A percentile compares a stretch with the other conserved stretches of the same genome.
Evolutionary conservation across 2,329 filamentous ascomycete genomes (phyloP).

Genomic region (Aspergillus sp.): DNA sequence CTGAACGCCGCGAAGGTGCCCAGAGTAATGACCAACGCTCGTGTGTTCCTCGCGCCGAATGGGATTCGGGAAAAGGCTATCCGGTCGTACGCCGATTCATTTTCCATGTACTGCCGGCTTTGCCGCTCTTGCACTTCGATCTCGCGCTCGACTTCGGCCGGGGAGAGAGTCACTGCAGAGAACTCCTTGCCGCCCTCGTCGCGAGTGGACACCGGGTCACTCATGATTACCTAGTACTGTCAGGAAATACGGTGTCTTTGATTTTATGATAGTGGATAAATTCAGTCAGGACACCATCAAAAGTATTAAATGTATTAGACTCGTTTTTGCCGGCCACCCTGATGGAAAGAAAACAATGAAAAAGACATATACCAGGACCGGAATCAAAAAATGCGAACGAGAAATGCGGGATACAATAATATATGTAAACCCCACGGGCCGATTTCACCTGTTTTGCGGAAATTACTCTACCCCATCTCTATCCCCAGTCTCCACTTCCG

Average conservation of each 20-base stretch:
- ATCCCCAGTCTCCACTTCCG: too few species aligned
- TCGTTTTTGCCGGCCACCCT: too few species aligned
- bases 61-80: background rate
- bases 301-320: too few species aligned
- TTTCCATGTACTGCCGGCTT: background rate
- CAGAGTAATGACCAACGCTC: slow-evolving; percentile 34
- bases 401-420: too few species aligned
- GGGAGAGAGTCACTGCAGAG: background rate
- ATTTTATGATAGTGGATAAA: too few species aligned
- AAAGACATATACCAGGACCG: too few species aligned
- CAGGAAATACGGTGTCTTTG: background rate
- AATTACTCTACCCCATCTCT: too few species aligned
- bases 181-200: background rate
- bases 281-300: too few species aligned
- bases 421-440: too few species aligned
- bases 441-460: too few species aligned
- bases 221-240: slow-evolving; percentile 6
- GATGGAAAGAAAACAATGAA: too few species aligned
- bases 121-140: background rate
- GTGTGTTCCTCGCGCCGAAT: background rate
- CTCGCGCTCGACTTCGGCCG: background rate
- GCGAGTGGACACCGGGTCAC: background rate
- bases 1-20: slow-evolving; percentile 70
- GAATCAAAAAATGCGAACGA: too few species aligned
- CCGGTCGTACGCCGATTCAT: background rate